These are phyloP conservation scores for Drosera spatulata DNA, from an alignment of 179 eudicot species.

Conservation along the genomic window DNA sequence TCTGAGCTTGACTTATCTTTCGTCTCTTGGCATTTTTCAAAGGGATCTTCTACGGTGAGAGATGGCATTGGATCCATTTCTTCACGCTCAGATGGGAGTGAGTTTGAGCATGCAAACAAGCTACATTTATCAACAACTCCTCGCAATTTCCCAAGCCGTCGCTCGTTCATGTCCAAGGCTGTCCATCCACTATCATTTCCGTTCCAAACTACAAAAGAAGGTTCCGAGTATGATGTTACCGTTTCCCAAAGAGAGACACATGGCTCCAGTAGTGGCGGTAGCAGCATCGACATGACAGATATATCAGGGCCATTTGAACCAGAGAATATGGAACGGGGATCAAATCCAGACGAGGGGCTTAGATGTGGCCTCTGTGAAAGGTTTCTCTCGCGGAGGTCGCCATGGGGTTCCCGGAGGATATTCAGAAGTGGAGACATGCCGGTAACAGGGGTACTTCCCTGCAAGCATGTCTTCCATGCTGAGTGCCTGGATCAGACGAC, in stretches of 20 bases:
- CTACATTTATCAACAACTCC: slow-evolving; percentile 40
- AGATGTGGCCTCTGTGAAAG: slow-evolving; percentile 83
- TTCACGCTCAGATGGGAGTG: slow-evolving; percentile 80
- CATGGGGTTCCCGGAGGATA: slow-evolving; percentile 85
- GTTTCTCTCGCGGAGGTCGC: slow-evolving; percentile 83
- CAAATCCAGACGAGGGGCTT: slow-evolving; percentile 20
- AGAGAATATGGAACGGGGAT: slow-evolving; percentile 24
- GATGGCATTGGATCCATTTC: slow-evolving; percentile 62
- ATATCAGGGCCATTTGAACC: slow-evolving; percentile 42
- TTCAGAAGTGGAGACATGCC: slow-evolving; percentile 87
- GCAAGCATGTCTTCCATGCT: slow-evolving; percentile 88
- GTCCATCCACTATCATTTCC: slow-evolving; percentile 74
- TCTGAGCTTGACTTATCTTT: neutral
- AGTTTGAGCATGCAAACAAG: slow-evolving; percentile 50
- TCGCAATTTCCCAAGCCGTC: slow-evolving; percentile 57
- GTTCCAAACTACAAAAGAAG: slow-evolving; percentile 33
- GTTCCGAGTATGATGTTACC: slow-evolving; percentile 32
- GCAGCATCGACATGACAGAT: slow-evolving; percentile 57
- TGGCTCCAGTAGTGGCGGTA: slow-evolving; percentile 58
- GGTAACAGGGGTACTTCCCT: slow-evolving; percentile 70
- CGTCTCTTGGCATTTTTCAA: slow-evolving; percentile 8
- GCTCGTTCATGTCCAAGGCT: slow-evolving; percentile 86
- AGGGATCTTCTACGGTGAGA: slow-evolving; percentile 57
- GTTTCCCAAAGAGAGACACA: slow-evolving; percentile 40
- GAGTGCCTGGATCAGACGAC: slow-evolving; percentile 91